A percentile compares a stretch with the other conserved stretches of the same genome.
These are phyloP conservation scores for Cylindrotheca fusiformis DNA, from an alignment of 108 stramenopile genomes.

Conservation along the genomic window DNA sequence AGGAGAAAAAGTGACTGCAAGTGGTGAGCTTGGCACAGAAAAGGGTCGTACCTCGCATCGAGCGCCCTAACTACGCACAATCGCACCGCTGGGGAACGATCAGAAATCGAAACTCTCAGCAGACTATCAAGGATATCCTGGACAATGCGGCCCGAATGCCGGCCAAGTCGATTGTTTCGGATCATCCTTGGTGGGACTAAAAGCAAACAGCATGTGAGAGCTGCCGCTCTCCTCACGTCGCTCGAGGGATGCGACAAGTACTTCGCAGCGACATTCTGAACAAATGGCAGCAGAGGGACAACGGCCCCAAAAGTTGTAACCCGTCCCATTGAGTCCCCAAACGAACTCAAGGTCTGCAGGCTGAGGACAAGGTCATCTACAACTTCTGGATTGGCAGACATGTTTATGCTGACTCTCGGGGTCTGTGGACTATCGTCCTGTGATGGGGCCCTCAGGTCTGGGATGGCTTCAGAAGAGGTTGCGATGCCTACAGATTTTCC, in stretches of 20 bases:
- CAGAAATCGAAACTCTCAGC: conserved; percentile 79
- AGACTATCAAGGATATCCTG: conserved; percentile 84
- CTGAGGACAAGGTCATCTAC: conserved; percentile 75
- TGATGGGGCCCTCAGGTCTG: neutral
- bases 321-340: conserved; percentile 65
- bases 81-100: conserved; percentile 82
- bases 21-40: conserved; percentile 80
- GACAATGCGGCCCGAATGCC: conserved; percentile 59
- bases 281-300: conserved; percentile 80
- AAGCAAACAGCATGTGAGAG: conserved; percentile 72
- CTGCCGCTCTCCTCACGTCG: conserved; percentile 81
- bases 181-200: conserved; percentile 59
- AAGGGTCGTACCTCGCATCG: conserved; percentile 82
- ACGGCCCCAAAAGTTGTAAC: conserved; percentile 51
- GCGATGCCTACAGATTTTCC: neutral
- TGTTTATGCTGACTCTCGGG: conserved; percentile 41
- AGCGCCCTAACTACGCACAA: conserved; percentile 80
- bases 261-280: conserved; percentile 71
- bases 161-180: conserved; percentile 40
- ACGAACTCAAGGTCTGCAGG: conserved; percentile 82
- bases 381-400: conserved; percentile 39
- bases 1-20: conserved; percentile 80
- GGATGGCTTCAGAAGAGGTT: neutral
- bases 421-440: conserved; percentile 8
- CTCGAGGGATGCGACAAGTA: conserved; percentile 77